Base-by-base conservation (phyloP, 225 moss, liverwort and hornwort species). In the Pseudisothecium myosuroides region DNA sequence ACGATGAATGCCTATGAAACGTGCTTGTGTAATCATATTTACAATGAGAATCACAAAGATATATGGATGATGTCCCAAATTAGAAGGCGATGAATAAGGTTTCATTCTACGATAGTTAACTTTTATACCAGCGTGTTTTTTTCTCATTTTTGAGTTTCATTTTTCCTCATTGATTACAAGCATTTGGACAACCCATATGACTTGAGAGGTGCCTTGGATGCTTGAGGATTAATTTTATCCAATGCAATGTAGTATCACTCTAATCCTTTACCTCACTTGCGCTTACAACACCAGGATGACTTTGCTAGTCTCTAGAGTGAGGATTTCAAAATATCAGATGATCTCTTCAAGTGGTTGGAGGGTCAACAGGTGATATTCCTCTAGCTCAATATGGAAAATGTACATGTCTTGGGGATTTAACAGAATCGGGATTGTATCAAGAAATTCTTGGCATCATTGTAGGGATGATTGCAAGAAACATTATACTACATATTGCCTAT, bases 271-370 rank as follows among this genome's bases (percentile, higher is more conserved):
- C 22, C 55, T 78, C 11, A 37, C 37, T n/a, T 68, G 39, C 3
- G 10, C 36, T 52, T 34, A 52, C 36, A 50, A 77, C 16, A 77
- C 0, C 16, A 78, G 5, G 3, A 3, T 9, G 0, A 0, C 0
- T 6, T 1, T 11, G 10, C 7, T 55, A 0, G 1, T 0, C 26
- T 26, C 16, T 11, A 37, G 3, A 55, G 17, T 26, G 6, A 9
- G 26, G 16, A 26, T 55, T n/a, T 55, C 16, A 6, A 16, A 23
- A 6, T 7, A 11, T 24, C 21, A 78, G 6, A 37, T 37, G 17
- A 1, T 16, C 0, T 26, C n/a, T 3, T 55, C 26, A 5, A 0
- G 5, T 26, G 1, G 6, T 54, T 55, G 26, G 7, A 78, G n/a
- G 17, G 0, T 10, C 4, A 10, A 2, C 24, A 78, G 2, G 54